Evolutionary conservation across 441 rosid species (phyloP).

Genomic region (Bruguiera hainesii): DNA sequence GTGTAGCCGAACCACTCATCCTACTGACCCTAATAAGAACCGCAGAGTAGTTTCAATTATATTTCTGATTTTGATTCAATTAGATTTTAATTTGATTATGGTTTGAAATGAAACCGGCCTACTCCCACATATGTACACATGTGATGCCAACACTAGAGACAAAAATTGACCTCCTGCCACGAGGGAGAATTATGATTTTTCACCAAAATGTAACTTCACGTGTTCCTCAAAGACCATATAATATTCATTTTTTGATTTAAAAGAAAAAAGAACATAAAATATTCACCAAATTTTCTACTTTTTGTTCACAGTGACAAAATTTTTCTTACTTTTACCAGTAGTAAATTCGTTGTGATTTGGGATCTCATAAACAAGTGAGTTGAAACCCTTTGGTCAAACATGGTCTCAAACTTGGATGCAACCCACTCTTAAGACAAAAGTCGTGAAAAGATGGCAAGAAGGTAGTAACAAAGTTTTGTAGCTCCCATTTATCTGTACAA

Average conservation of each 20-base stretch:
- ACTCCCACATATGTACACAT: neutral
- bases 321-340: no score
- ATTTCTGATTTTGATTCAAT: no score
- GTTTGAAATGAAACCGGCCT: no score
- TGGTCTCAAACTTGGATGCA: neutral
- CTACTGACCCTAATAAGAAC: no score
- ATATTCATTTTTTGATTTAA: neutral
- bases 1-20: no score
- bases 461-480: no score
- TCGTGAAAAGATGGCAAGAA: no score
- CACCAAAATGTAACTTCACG: constrained; percentile 19
- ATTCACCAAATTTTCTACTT: neutral
- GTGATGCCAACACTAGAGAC: constrained; percentile 40
- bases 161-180: constrained; percentile 38
- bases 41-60: no score
- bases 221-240: constrained; percentile 4
- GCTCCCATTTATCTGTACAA: no score
- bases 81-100: no score
- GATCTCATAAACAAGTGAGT: neutral
- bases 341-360: neutral
- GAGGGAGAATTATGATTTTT: constrained; percentile 6
- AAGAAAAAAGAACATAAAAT: neutral
- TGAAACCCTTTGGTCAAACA: neutral
- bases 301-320: neutral
- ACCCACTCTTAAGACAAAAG: no score